A percentile compares a stretch with the other conserved stretches of the same genome.
Conservation (phyloP, 441 rosid species). For the Populus hybrid region DNA sequence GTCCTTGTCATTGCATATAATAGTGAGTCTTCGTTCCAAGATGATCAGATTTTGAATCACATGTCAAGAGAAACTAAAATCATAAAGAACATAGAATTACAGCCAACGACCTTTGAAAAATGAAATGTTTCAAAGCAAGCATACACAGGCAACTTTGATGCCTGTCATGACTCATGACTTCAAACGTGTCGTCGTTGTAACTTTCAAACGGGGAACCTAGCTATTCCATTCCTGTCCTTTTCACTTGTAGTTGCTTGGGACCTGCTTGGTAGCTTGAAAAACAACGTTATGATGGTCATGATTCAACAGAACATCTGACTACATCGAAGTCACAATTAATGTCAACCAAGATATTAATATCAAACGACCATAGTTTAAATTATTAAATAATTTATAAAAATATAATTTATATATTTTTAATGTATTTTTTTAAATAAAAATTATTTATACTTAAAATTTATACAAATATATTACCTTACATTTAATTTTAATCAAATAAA, state of each 20-base stretch:
- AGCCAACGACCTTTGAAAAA: background rate
- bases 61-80: background rate
- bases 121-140: background rate
- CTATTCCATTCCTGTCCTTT: background rate
- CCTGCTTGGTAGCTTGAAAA: background rate
- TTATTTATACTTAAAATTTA: too few relatives aligned
- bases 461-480: too few relatives aligned
- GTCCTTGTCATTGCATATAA: background rate
- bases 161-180: background rate
- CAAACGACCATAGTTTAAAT: too few relatives aligned
- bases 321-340: background rate
- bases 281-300: background rate
- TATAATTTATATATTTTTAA: too few relatives aligned
- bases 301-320: background rate
- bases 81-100: background rate
- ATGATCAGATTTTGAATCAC: background rate
- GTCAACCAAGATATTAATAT: background rate
- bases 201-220: background rate
- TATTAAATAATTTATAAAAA: too few relatives aligned
- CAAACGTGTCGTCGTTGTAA: background rate
- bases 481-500: too few relatives aligned
- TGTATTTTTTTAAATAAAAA: too few relatives aligned
- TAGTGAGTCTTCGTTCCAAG: background rate
- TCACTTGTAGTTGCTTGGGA: background rate
- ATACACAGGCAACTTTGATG: background rate